Base-by-base conservation (phyloP, 2,329 filamentous ascomycete species). In the Rhexocercosporidium sp. region DNA sequence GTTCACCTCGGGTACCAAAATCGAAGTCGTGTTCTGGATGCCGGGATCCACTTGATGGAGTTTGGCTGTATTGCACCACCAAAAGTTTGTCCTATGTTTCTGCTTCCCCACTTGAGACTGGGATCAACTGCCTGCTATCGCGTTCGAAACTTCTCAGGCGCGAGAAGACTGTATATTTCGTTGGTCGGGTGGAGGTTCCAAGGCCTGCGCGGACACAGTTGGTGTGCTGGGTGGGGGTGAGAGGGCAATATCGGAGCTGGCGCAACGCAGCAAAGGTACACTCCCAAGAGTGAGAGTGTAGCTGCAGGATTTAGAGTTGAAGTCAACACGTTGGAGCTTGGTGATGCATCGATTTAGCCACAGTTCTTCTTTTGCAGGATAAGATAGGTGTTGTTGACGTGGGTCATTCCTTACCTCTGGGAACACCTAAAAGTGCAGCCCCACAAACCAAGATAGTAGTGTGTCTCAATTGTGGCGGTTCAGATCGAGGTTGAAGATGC, bases 351-450 rank as follows among this genome's bases (percentile, higher is more conserved):
- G 53, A 22, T 31, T 54, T 37, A 56, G 53, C 53, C 18, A 56
- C 37, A 37, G 3, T 22, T 34, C 3, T 3, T 20, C n/a, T 37
- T 56, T 56, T 7, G 8, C 27, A 20, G n/a, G 29, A 37, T 7
- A 27, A 53, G 27, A 16, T 31, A 8, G 16, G 25, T 8, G 49
- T 53, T 27, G 31, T 39, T 37, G 53, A 12, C 20, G 31, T n/a
- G 31, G 29, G n/a, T 56, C n/a, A 29, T 56, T 56, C n/a, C 53
- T 56, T 56, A 56, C 53, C 53, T 56, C 16, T 53, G 49, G 49
- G 9, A 31, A 3, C 49, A 53, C 12, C 49, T 8, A 31, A 31
- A 14, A 29, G 49, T n/a, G 49, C 18, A 53, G 14, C 29, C 49
- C 18, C 25, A 0, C 34, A 6, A 37, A 27, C 22, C 22, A 27